Evolutionary conservation across 805 yeast genomes (phyloP).

Genomic region (Wickerhamomyces hampshirensis): DNA sequence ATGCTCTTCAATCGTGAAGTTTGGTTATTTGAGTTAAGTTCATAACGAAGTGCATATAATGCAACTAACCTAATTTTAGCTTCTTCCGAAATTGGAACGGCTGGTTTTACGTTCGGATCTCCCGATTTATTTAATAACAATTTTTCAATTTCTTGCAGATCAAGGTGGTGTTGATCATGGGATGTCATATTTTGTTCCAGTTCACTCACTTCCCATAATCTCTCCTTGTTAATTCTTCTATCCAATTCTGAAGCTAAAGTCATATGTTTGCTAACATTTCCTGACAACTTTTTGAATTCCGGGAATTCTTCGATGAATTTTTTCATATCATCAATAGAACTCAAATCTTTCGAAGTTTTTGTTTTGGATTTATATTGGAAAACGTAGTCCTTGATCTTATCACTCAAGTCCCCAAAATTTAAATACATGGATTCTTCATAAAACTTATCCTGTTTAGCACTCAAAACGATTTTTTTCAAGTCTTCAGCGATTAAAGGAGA

Average conservation of each 20-base stretch:
- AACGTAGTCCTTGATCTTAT: slow-evolving; percentile 78
- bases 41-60: slow-evolving; percentile 71
- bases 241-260: slow-evolving; percentile 85
- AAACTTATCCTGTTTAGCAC: slow-evolving; percentile 68
- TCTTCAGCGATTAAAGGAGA: slow-evolving; percentile 56
- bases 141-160: slow-evolving; percentile 51
- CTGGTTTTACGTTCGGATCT: slow-evolving; percentile 29
- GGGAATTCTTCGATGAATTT: slow-evolving; percentile 89
- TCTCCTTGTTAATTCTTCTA: slow-evolving; percentile 54
- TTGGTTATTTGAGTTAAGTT: slow-evolving; percentile 43
- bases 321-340: slow-evolving; percentile 85
- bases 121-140: slow-evolving; percentile 37
- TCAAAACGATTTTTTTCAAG: slow-evolving; percentile 57
- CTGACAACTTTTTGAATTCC: slow-evolving; percentile 82
- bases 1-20: slow-evolving; percentile 32
- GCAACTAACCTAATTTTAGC: slow-evolving; percentile 70
- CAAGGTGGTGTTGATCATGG: slow-evolving; percentile 50
- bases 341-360: slow-evolving; percentile 64
- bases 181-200: slow-evolving; percentile 83
- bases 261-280: slow-evolving; percentile 90
- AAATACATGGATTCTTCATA: slow-evolving; percentile 76
- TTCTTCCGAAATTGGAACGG: slow-evolving; percentile 38
- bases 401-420: slow-evolving; percentile 94
- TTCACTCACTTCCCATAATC: slow-evolving; percentile 84
- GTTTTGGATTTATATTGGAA: slow-evolving; percentile 77